These are phyloP conservation scores for Boletus rubescentipes DNA, from an alignment of 768 basidiomycete genomes.

Conservation along the genomic window DNA sequence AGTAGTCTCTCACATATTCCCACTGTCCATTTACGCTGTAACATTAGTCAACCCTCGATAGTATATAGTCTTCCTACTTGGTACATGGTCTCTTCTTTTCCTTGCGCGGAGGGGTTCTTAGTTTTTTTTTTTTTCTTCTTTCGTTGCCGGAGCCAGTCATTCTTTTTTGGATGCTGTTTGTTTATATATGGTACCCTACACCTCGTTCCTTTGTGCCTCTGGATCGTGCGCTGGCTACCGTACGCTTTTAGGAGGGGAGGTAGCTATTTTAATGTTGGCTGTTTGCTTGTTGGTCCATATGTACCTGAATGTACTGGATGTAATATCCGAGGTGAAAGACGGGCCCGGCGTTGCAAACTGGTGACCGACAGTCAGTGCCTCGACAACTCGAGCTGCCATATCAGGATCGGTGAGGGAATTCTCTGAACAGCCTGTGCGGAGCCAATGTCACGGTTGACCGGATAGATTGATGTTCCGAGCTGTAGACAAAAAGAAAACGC, in stretches of 20 bases:
- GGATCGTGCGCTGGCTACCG: slow-evolving; percentile 13
- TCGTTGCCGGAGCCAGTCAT: background rate
- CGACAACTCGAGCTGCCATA: background rate
- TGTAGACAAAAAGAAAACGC: too few relatives aligned
- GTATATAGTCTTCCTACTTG: slow-evolving; percentile 29
- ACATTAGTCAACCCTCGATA: slow-evolving; percentile 29
- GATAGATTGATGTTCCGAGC: too few relatives aligned
- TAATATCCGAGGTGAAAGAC: background rate
- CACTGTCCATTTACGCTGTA: slow-evolving; percentile 36
- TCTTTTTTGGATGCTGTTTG: slow-evolving; percentile 4
- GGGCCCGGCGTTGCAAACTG: too few relatives aligned
- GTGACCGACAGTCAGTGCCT: background rate
- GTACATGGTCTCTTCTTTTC: slow-evolving; percentile 3
- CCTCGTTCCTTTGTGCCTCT: slow-evolving; percentile 4
- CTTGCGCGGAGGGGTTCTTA: background rate
- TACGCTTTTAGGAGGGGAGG: background rate
- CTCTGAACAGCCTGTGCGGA: background rate
- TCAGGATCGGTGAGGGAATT: background rate
- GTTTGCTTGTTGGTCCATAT: background rate
- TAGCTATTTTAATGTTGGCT: slow-evolving; percentile 4
- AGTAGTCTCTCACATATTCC: slow-evolving; percentile 25
- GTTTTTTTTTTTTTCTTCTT: background rate
- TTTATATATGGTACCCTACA: slow-evolving; percentile 10
- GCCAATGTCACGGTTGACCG: background rate
- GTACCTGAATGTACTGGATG: background rate